Percentiles rank a stretch among this genome's conserved stretches.
Evolutionary conservation across 768 basidiomycete genomes (phyloP).

Genomic region (Trametes cinnabarina): DNA sequence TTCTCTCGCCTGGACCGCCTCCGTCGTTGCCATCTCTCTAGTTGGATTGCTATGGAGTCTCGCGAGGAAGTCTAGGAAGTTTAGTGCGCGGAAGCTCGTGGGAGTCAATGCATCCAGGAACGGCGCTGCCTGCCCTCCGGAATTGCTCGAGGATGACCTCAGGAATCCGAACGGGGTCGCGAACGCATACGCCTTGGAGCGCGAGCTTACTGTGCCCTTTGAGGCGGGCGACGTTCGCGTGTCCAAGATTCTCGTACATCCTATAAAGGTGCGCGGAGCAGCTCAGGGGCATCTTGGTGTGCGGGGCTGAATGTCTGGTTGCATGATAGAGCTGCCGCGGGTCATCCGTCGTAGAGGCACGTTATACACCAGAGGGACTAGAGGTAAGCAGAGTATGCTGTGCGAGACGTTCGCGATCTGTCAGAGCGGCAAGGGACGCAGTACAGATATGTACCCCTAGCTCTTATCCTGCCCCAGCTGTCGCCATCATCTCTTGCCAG

Average conservation of each 20-base stretch:
- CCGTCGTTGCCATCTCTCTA: constrained; percentile 7
- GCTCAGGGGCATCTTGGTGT: neutral
- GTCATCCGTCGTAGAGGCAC: constrained; percentile 53
- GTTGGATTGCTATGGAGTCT: constrained; percentile 3
- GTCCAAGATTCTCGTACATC: constrained; percentile 50
- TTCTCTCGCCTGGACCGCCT: constrained; percentile 6
- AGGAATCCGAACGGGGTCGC: neutral
- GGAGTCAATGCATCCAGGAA: neutral
- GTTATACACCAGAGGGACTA: constrained; percentile 60
- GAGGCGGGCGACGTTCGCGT: constrained; percentile 39
- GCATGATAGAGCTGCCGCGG: constrained; percentile 66
- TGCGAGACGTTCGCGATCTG: too few relatives aligned
- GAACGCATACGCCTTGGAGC: constrained; percentile 8
- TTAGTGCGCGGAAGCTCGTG: neutral
- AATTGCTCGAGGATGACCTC: constrained; percentile 13
- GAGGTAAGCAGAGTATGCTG: constrained; percentile 40
- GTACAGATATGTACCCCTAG: too few relatives aligned
- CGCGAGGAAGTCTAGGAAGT: neutral
- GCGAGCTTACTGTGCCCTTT: constrained; percentile 23
- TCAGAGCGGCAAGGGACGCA: too few relatives aligned
- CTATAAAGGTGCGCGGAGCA: constrained; percentile 21
- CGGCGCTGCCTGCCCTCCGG: constrained; percentile 3
- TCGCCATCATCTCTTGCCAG: too few relatives aligned
- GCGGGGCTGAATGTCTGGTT: neutral
- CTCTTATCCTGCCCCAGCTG: too few relatives aligned